Base-by-base conservation (phyloP, 73 alveolate species). In the Paramecium bursaria region DNA sequence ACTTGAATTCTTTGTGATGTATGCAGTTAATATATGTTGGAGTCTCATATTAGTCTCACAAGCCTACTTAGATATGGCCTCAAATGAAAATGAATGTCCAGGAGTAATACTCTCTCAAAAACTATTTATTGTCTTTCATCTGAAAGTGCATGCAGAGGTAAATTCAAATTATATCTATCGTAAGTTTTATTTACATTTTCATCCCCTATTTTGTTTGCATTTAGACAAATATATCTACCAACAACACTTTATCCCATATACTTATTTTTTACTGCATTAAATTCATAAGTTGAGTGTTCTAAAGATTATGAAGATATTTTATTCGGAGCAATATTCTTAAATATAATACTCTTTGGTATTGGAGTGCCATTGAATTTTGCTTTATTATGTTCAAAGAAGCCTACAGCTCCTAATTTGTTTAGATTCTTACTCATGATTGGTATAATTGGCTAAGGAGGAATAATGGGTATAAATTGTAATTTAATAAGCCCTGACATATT, bases 1-100 rank as follows among this genome's bases (percentile, higher is more conserved):
- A 42, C 82, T 67, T 67, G 82, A 67, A 35, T 67, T 67, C 44
- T 67, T 67, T 39, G 82, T 67, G 6, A 67, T 67, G 54, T 67
- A 67, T 67, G 55, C 82, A 7, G 50, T 67, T 9, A 67, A 67
- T 25, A 67, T 67, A 5, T 35, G 82, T 39, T 67, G 82, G 82
- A 67, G 82, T 39, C 44, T 53, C 9, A 33, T 67, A 11, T 39
- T 67, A 57, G 50, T 5, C 14, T 42, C 42, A 0, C 44, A 67
- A 23, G 22, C 82, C 3, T 67, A 67, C 44, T 35, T 67, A 42
- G 82, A 67, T 42, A 25, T 67, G 14, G 27, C 39, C 1, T 15
- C 55, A 15, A 11, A 33, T 4, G 42, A 42, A 6, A 42, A 67
- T 67, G 82, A 67, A 33, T 67, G 82, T 39, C 46, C 26, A 67